These are phyloP conservation scores for Alternaria brassicicola DNA, from an alignment of 2,329 filamentous ascomycete species.

Conservation along the genomic window DNA sequence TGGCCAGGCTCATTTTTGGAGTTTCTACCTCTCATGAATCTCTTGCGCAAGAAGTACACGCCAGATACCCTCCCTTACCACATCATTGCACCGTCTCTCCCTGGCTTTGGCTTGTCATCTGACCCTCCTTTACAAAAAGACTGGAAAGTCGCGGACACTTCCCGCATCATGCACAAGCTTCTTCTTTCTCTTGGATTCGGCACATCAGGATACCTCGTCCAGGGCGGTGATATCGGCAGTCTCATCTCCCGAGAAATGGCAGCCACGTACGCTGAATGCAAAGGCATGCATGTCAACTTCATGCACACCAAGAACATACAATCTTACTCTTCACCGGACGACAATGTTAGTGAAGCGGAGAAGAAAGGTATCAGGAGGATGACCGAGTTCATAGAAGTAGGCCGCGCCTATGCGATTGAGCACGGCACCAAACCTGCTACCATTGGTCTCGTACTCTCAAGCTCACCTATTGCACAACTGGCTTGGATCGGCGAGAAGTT, in stretches of 20 bases:
- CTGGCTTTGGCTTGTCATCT: constrained; percentile 61
- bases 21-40: constrained; percentile 59
- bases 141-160: constrained; percentile 50
- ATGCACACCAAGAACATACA: constrained; percentile 28
- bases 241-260: constrained; percentile 54
- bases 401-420: constrained; percentile 57
- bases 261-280: constrained; percentile 54
- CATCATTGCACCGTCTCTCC: constrained; percentile 61
- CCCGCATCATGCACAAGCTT: constrained; percentile 57
- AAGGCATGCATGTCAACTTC: constrained; percentile 49
- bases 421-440: constrained; percentile 63
- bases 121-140: constrained; percentile 55
- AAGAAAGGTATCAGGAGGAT: constrained; percentile 47
- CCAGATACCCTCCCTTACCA: constrained; percentile 62
- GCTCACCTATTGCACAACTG: constrained; percentile 62
- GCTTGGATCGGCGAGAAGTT: constrained; percentile 66
- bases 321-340: constrained; percentile 22
- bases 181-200: constrained; percentile 62
- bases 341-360: constrained; percentile 43
- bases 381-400: constrained; percentile 50
- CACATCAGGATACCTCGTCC: constrained; percentile 56
- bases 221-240: constrained; percentile 64
- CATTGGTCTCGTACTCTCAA: constrained; percentile 60
- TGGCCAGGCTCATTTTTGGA: constrained; percentile 63
- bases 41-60: constrained; percentile 57